phyloP scores from a whole-genome alignment of 2,329 filamentous ascomycete genomes.

The Botrytis sinoallii region DNA sequence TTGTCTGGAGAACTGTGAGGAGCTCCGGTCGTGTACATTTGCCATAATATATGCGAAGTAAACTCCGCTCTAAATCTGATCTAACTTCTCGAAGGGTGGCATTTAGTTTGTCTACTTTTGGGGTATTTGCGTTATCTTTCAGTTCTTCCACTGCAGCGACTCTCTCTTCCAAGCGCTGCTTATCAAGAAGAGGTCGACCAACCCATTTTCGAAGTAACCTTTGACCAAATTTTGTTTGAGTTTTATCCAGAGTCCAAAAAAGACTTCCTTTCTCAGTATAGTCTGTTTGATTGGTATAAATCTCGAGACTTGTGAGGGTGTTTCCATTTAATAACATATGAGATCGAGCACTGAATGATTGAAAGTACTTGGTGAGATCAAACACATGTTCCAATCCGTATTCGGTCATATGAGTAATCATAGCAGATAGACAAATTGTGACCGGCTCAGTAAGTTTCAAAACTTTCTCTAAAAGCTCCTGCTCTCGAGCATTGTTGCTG shows the following conservation, averaged over 20 bases:
- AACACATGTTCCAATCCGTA: conserved; percentile 96
- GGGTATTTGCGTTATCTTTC: conserved; percentile 62
- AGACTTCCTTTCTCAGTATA: conserved; percentile 80
- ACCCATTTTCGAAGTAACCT: conserved; percentile 92
- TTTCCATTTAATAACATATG: conserved; percentile 98
- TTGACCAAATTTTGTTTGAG: conserved; percentile 83
- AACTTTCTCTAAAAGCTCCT: conserved; percentile 77
- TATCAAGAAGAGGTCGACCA: conserved; percentile 81
- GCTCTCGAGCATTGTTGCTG: conserved; percentile 53
- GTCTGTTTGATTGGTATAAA: conserved; percentile 93
- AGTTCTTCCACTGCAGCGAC: conserved; percentile 85
- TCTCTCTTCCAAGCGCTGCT: conserved; percentile 69
- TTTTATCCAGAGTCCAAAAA: conserved; percentile 94
- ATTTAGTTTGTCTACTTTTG: conserved; percentile 70
- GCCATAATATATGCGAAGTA: conserved; percentile 96
- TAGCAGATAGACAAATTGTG: conserved; percentile 88
- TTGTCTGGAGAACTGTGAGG: conserved; percentile 75
- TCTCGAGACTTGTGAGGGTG: conserved; percentile 87
- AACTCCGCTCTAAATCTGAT: conserved; percentile 83
- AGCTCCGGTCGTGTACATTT: conserved; percentile 91
- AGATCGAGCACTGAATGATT: conserved; percentile 87
- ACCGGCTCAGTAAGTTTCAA: conserved; percentile 80
- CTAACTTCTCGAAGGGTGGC: conserved; percentile 67
- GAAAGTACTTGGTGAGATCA: conserved; percentile 93
- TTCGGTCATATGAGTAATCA: conserved; percentile 90